Percentiles rank a stretch among this genome's conserved stretches.
phyloP scores from a whole-genome alignment of 768 basidiomycete species.

The Boletus barrowsii region DNA sequence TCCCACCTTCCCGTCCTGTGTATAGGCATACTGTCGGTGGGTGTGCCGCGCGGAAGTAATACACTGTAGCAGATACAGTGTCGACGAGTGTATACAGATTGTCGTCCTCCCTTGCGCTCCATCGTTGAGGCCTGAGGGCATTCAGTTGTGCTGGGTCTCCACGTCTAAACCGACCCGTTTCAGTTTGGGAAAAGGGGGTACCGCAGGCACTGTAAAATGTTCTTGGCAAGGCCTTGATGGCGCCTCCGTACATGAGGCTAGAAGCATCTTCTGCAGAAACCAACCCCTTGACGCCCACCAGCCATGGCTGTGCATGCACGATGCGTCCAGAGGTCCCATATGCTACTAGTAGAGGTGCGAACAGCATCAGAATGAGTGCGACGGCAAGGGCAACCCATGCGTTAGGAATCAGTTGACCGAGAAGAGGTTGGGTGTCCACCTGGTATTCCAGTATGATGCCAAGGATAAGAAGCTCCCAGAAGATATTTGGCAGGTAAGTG shows the following conservation, averaged over 20 bases:
- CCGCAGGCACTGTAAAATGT: constrained; percentile 20
- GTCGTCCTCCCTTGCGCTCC: not conserved
- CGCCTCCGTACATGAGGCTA: constrained; percentile 10
- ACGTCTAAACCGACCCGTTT: constrained; percentile 9
- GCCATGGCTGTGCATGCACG: constrained; percentile 18
- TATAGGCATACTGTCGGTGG: constrained; percentile 26
- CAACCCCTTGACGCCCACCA: constrained; percentile 25
- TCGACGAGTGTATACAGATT: constrained; percentile 25
- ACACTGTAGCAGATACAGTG: constrained; percentile 19
- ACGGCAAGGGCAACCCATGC: not conserved
- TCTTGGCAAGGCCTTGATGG: constrained; percentile 4
- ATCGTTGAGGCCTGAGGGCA: not conserved
- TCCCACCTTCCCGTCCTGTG: constrained; percentile 17
- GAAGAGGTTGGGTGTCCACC: too few species aligned
- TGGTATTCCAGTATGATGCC: too few species aligned
- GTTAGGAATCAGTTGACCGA: not conserved
- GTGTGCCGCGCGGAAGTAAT: constrained; percentile 21
- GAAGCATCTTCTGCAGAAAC: constrained; percentile 23
- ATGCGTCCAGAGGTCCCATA: constrained; percentile 20
- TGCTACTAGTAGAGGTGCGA: constrained; percentile 5
- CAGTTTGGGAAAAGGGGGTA: constrained; percentile 9
- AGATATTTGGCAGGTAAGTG: not conserved
- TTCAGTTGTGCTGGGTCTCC: constrained; percentile 15
- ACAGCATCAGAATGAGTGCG: constrained; percentile 10
- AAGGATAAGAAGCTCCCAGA: not conserved